These are phyloP conservation scores for Huiozyma sinensis DNA, from an alignment of 805 yeast genomes.

Conservation along the genomic window DNA sequence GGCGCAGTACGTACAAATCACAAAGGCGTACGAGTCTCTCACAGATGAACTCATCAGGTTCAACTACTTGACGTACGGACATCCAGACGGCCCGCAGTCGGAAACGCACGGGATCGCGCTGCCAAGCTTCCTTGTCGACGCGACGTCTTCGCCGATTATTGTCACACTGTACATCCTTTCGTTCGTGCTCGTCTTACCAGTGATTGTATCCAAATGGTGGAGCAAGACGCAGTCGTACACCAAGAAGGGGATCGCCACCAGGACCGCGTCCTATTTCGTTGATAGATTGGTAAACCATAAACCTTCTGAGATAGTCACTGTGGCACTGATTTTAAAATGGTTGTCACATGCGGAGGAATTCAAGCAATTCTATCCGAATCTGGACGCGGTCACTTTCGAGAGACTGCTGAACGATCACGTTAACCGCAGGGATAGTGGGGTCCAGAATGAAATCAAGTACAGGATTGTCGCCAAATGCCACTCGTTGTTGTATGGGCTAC, in stretches of 20 bases:
- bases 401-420: conserved; percentile 48
- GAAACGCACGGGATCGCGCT: conserved; percentile 87
- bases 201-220: conserved; percentile 87
- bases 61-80: conserved; percentile 80
- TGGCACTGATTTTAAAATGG: conserved; percentile 47
- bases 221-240: conserved; percentile 66
- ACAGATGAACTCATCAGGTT: conserved; percentile 82
- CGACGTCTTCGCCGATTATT: conserved; percentile 57
- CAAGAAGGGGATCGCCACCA: conserved; percentile 68
- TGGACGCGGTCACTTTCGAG: conserved; percentile 38
- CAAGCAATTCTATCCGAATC: conserved; percentile 31
- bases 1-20: conserved; percentile 65
- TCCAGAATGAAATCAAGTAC: conserved; percentile 31
- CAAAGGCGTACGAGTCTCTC: conserved; percentile 87
- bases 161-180: conserved; percentile 55
- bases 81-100: conserved; percentile 96
- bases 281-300: conserved; percentile 62
- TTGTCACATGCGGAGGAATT: conserved; percentile 62
- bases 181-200: conserved; percentile 73
- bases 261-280: conserved; percentile 72
- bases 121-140: conserved; percentile 84
- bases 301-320: conserved; percentile 53
- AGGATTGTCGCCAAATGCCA: conserved; percentile 55
- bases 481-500: conserved; percentile 51
- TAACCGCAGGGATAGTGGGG: conserved; percentile 34